A percentile compares a stretch with the other conserved stretches of the same genome.
Conservation (phyloP, 345 rosid species). For the Luvunga scandens region DNA sequence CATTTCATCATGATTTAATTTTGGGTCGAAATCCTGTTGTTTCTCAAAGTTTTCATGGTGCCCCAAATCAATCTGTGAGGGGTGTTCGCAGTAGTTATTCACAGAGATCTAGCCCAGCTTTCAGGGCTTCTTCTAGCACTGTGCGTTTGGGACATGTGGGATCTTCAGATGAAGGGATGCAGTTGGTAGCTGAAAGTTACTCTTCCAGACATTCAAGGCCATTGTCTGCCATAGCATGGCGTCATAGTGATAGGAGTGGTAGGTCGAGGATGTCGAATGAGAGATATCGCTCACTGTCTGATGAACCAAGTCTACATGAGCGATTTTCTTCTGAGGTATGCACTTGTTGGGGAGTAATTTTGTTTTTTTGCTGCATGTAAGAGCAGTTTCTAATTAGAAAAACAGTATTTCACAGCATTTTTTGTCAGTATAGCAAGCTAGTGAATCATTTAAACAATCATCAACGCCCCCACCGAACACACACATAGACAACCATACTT, state of each 20-base stretch:
- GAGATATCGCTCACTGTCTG: conserved; percentile 48
- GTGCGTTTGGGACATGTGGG: conserved; percentile 47
- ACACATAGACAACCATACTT: no score
- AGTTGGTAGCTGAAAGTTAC: conserved; percentile 49
- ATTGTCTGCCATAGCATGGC: conserved; percentile 52
- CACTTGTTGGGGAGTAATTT: conserved; percentile 2
- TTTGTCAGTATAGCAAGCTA: background rate
- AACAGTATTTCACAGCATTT: background rate
- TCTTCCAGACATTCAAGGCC: conserved; percentile 64
- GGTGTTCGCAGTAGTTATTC: conserved; percentile 46
- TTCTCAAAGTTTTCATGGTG: conserved; percentile 47
- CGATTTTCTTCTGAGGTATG: conserved; percentile 65
- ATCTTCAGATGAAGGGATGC: conserved; percentile 55
- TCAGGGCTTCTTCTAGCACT: conserved; percentile 61
- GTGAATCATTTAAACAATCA: background rate
- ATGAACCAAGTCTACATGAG: conserved; percentile 51
- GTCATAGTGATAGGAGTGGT: conserved; percentile 53
- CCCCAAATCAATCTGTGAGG: conserved; percentile 46
- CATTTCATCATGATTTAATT: conserved; percentile 46
- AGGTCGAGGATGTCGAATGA: conserved; percentile 68
- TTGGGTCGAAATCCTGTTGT: conserved; percentile 45
- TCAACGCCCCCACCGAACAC: background rate
- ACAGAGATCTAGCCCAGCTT: conserved; percentile 60
- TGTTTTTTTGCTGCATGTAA: background rate
- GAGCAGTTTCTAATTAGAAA: background rate